A percentile compares a stretch with the other conserved stretches of the same genome.
Evolutionary conservation across 2,329 filamentous ascomycete species (phyloP).

Genomic region (Blastomyces parvus): DNA sequence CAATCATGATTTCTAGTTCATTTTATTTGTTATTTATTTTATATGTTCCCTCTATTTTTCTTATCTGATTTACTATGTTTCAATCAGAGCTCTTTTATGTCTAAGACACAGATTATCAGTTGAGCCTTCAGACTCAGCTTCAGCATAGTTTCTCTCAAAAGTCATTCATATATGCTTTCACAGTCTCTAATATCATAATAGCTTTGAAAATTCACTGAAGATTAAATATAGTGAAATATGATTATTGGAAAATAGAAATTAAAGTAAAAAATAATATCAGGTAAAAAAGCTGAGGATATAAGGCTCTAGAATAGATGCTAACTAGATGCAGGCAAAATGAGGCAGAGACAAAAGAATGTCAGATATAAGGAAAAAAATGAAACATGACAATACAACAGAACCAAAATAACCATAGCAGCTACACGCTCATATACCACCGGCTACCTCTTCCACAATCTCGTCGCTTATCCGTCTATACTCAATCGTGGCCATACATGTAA

Average conservation of each 20-base stretch:
- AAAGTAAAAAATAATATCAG: not conserved
- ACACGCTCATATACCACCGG: not conserved
- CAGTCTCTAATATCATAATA: not conserved
- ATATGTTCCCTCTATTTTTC: not conserved
- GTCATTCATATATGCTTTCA: not conserved
- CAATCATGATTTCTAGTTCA: not conserved
- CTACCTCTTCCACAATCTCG: slow-evolving; percentile 8
- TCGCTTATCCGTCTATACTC: slow-evolving; percentile 12
- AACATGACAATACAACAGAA: not conserved
- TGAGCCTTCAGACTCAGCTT: too few species aligned
- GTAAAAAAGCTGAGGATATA: not conserved
- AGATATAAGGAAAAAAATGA: not conserved
- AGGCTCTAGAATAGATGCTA: not conserved
- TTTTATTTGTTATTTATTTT: not conserved
- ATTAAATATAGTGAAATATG: not conserved
- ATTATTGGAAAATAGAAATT: not conserved
- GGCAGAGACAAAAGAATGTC: not conserved
- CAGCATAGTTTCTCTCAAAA: too few species aligned
- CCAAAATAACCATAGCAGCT: not conserved
- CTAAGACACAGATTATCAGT: not conserved
- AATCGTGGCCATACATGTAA: slow-evolving; percentile 13
- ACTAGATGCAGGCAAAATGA: not conserved
- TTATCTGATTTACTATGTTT: not conserved
- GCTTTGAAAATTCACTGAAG: not conserved
- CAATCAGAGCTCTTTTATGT: not conserved